Base-by-base conservation (phyloP, 2,329 filamentous ascomycete species). In the Neopestalotiopsis clavispora region DNA sequence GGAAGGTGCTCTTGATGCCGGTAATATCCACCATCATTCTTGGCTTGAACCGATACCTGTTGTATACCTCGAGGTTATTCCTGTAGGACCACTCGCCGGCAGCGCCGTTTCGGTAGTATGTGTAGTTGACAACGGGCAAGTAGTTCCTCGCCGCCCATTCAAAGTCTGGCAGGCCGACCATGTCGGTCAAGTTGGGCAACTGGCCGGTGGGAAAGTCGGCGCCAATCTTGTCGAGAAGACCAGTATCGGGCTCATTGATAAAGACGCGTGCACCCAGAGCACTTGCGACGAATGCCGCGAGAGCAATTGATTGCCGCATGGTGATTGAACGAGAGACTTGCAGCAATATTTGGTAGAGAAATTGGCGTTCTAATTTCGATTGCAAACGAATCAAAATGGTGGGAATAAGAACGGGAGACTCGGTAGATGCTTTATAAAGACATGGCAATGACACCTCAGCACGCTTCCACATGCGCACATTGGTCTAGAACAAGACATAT, bases 91-190 rank as follows among this genome's bases (percentile, higher is more conserved):
- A 88, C 77, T 88, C 86, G 69, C 85, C 86, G 3, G 81, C 85
- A 4, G 85, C 86, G 23, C 85, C 86, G 71, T 86, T 87, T 69
- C 85, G 84, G 78, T 88, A 88, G 77, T 87, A 88, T n/a, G 85
- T 86, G 77, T 85, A 88, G 73, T 85, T 82, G 28, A 77, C 73
- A 13, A 72, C 69, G 68, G 84, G 82, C 72, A 88, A 80, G 72
- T 83, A 82, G 65, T 82, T 81, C 67, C 84, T 79, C 28, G 86
- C 86, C 3, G 84, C 84, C 76, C 80, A 86, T 56, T 88, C 84
- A 72, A 88, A 89, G 77, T 88, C 86, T 1, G 82, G 84, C 6
- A 89, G 78, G 17, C 84, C 85, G 12, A 85, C 75, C 57, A 88
- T 81, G 67, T 78, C 73, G 17, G 79, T 74, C 6, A 88, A 76